Percentiles rank a stretch among this genome's conserved stretches.
Evolutionary conservation across 2,329 filamentous ascomycete species (phyloP).

Genomic region (Ilyonectria destructans): DNA sequence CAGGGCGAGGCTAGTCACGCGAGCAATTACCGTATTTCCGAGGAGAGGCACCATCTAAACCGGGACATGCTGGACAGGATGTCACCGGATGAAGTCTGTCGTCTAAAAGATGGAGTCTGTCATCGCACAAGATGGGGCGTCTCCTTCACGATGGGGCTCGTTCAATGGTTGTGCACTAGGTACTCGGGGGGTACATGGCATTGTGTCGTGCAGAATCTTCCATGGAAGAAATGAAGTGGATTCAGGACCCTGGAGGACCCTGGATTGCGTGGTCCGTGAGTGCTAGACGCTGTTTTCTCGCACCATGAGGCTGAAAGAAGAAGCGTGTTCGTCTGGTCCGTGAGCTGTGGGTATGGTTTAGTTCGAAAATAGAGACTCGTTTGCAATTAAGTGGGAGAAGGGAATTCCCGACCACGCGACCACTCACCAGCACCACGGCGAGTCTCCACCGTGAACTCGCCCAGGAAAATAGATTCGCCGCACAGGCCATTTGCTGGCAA

Average conservation of each 20-base stretch:
- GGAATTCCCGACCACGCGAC: slow-evolving; percentile 18
- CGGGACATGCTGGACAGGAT: slow-evolving; percentile 19
- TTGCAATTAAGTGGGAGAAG: slow-evolving; percentile 9
- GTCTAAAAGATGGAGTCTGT: slow-evolving; percentile 6
- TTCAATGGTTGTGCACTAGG: slow-evolving; percentile 5
- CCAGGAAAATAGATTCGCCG: slow-evolving; percentile 34
- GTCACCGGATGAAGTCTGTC: slow-evolving; percentile 6
- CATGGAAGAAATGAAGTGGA: slow-evolving; percentile 18
- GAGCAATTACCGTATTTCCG: slow-evolving; percentile 9
- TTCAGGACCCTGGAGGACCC: slow-evolving; percentile 11
- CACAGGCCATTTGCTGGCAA: slow-evolving; percentile 27
- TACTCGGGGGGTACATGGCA: slow-evolving; percentile 23
- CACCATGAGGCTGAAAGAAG: slow-evolving; percentile 29
- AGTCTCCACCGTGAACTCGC: slow-evolving; percentile 14
- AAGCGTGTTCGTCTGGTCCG: slow-evolving; percentile 20
- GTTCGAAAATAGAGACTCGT: slow-evolving; percentile 8
- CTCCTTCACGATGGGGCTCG: slow-evolving; percentile 6
- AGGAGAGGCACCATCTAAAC: background rate
- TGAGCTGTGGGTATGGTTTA: slow-evolving; percentile 23
- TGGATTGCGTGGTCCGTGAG: slow-evolving; percentile 26
- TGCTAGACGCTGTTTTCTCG: slow-evolving; percentile 4
- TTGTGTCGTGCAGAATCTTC: slow-evolving; percentile 16
- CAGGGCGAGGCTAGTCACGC: slow-evolving; percentile 19
- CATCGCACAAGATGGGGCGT: slow-evolving; percentile 6
- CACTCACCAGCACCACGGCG: background rate